Percentiles rank a stretch among this genome's conserved stretches.
These are phyloP conservation scores for Marasmius oreades DNA, from an alignment of 1,284 basidiomycete genomes.

Conservation along the genomic window DNA sequence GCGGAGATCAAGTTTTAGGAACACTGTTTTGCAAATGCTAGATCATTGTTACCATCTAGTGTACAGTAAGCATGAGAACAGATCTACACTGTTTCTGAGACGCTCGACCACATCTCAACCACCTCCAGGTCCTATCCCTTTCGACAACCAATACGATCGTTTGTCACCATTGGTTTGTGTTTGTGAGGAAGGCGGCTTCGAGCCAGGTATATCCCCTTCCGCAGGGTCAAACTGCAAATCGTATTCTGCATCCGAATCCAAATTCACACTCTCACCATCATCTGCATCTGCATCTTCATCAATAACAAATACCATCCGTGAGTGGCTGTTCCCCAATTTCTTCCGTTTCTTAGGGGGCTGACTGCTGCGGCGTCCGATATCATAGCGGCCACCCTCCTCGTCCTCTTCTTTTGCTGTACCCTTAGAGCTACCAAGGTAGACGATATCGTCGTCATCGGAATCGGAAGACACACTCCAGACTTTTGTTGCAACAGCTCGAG, in stretches of 20 bases:
- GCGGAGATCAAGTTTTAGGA: too few species aligned
- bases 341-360: constrained; percentile 28
- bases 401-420: constrained; percentile 21
- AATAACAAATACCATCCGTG: not conserved
- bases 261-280: constrained; percentile 33
- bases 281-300: constrained; percentile 25
- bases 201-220: constrained; percentile 13
- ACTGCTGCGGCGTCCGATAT: constrained; percentile 39
- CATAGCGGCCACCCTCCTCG: constrained; percentile 52
- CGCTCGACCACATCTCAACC: constrained; percentile 1
- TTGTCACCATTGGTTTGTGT: constrained; percentile 20
- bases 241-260: constrained; percentile 33
- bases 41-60: too few species aligned
- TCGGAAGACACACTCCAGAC: not conserved
- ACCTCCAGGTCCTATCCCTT: constrained; percentile 26
- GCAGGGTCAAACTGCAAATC: too few species aligned
- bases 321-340: constrained; percentile 23
- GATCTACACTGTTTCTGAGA: too few species aligned
- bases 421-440: not conserved
- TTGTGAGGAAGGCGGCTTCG: constrained; percentile 10
- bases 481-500: not conserved
- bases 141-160: constrained; percentile 46
- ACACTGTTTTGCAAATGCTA: too few species aligned
- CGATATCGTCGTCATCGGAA: constrained; percentile 3
- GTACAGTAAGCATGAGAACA: too few species aligned